Evolutionary conservation across 441 rosid genomes (phyloP), one percentile per base, ranked within the genome.

Genomic region (Populus hybrid): DNA sequence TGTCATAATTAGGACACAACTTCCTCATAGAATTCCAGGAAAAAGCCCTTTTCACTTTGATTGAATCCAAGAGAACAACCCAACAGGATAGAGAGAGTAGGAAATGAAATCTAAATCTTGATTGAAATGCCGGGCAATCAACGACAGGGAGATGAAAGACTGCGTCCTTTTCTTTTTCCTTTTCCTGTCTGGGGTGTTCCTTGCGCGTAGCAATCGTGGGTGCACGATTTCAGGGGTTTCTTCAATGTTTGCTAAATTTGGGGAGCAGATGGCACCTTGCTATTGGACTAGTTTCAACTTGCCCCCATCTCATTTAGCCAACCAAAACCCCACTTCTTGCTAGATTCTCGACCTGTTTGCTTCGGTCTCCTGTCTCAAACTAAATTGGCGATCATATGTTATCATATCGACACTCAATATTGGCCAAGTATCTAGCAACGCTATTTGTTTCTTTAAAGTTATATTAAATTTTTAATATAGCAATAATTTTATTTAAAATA

Each of bases 1-100:
- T 89, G 76, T 95, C 98, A 23, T 87, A 84, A 84, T 95, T 95
- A 9, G 96, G 96, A 73, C 98, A 93, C 66, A 92, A 81, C 74
- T 87, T 95, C 88, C 95, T 93, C 93, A 95, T 92, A 69, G 77
- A 66, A 42, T 50, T 38, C 26, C 11, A 70, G 2, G 32, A 30
- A 30, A 30, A 30, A 30, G 3, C 32, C 32, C 32, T 30, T 30
- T 30, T 30, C 32, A 30, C 32, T 30, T 30, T 30, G 76, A 30
- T 32, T 59, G 28, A 28, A 30, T 7, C 7, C 14, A 28, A 46
- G 11, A n/a, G 8, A 61, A 4, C 20, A 54, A 10, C 32, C 20
- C 21, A 46, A 23, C 14, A 34, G 6, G 6, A 34, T 20, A 63
- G 11, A 35, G 72, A 74, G 21, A 20, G 68, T 30, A 65, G 72